phyloP scores from a whole-genome alignment of 768 basidiomycete species.

The Suillus bovinus region DNA sequence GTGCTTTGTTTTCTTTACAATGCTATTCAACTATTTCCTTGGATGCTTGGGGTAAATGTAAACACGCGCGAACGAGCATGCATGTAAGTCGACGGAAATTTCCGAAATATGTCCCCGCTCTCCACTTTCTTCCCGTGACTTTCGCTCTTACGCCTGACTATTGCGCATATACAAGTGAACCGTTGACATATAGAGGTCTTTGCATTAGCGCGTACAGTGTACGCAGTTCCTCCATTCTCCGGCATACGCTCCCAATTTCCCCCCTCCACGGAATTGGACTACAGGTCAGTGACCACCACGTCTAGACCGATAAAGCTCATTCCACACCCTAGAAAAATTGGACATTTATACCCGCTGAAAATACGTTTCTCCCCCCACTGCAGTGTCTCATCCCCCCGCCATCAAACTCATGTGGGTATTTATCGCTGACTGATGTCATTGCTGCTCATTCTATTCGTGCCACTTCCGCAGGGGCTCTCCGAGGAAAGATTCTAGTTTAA shows the following conservation, averaged over 20 bases:
- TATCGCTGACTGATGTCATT: not conserved
- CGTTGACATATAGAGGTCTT: constrained; percentile 12
- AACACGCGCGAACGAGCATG: constrained; percentile 15
- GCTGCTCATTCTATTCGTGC: constrained; percentile 22
- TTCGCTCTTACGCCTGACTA: constrained; percentile 16
- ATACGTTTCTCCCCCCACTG: constrained; percentile 4
- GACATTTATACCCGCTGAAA: not conserved
- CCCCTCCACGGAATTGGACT: constrained; percentile 12
- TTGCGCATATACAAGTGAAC: constrained; percentile 11
- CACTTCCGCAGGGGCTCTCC: constrained; percentile 28
- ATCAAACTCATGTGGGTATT: constrained; percentile 6
- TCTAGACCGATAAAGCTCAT: not conserved
- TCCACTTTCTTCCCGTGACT: constrained; percentile 17
- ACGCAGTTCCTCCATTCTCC: constrained; percentile 6
- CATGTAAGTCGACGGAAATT: constrained; percentile 29
- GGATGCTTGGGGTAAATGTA: not conserved
- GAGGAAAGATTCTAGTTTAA: constrained; percentile 21
- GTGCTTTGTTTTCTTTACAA: constrained; percentile 14
- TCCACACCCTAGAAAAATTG: not conserved
- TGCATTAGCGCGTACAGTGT: constrained; percentile 16
- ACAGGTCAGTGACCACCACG: constrained; percentile 1
- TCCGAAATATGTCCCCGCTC: constrained; percentile 22
- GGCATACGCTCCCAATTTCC: constrained; percentile 5
- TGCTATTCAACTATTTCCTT: constrained; percentile 4
- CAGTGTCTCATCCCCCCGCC: not conserved